Evolutionary conservation across 2,329 filamentous ascomycete genomes (phyloP).

Genomic region (Blastomyces percursus): DNA sequence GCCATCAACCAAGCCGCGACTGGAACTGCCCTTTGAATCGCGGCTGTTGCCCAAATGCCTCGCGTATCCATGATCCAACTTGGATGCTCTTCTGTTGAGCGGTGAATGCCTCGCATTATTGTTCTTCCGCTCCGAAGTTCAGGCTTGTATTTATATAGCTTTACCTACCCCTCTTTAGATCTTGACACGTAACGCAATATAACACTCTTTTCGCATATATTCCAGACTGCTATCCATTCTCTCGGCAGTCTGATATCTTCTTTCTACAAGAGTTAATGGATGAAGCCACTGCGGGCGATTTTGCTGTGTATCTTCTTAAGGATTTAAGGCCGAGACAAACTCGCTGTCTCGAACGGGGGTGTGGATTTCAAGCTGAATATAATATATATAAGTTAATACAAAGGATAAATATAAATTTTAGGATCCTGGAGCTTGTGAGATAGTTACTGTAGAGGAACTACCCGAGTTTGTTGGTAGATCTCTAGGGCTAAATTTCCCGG

Average conservation of each 20-base stretch:
- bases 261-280: too few relatives aligned
- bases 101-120: too few relatives aligned
- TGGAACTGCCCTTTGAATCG: constrained; percentile 53
- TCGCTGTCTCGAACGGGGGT: background rate
- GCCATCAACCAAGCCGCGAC: constrained; percentile 54
- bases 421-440: background rate
- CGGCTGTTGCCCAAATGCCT: constrained; percentile 51
- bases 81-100: too few relatives aligned
- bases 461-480: background rate
- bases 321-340: background rate
- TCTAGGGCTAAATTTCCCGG: background rate
- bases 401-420: background rate
- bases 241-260: too few relatives aligned
- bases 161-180: too few relatives aligned
- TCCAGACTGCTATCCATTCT: too few relatives aligned
- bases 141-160: too few relatives aligned
- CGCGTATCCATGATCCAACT: constrained; percentile 36
- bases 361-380: background rate
- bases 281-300: constrained; percentile 44
- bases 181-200: too few relatives aligned
- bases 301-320: constrained; percentile 42
- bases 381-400: background rate
- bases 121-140: too few relatives aligned
- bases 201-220: too few relatives aligned
- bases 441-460: too few relatives aligned